Evolutionary conservation across 805 yeast genomes (phyloP).

Genomic region (Candida incommunis): DNA sequence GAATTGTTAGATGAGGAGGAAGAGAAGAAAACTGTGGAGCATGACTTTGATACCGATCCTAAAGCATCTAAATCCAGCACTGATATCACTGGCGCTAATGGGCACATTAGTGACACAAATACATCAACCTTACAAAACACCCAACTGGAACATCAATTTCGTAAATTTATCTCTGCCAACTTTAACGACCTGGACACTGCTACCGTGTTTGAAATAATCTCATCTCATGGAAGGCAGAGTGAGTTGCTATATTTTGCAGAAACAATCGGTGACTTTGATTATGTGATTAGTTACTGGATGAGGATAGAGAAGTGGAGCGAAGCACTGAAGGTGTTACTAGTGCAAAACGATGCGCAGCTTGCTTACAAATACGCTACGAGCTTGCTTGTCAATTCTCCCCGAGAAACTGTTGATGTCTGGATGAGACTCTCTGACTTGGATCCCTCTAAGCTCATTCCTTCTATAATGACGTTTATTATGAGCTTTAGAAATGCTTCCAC

Average conservation of each 20-base stretch:
- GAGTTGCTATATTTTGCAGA: conserved; percentile 58
- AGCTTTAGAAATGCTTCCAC: conserved; percentile 22
- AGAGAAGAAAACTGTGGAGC: background rate
- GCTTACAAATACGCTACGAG: conserved; percentile 60
- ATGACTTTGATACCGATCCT: too few relatives aligned
- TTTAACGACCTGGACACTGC: conserved; percentile 41
- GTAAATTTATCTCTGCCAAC: conserved; percentile 16
- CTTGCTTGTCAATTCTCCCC: conserved; percentile 53
- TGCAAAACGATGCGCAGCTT: conserved; percentile 29
- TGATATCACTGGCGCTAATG: background rate
- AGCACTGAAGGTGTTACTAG: conserved; percentile 40
- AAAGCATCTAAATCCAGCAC: background rate
- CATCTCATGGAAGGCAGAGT: conserved; percentile 47
- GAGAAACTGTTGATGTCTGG: conserved; percentile 67
- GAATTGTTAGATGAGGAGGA: conserved; percentile 33
- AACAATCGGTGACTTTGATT: conserved; percentile 50
- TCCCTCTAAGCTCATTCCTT: conserved; percentile 56
- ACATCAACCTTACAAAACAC: background rate
- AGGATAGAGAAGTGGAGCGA: conserved; percentile 59
- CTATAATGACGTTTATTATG: conserved; percentile 52
- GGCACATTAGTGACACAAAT: background rate
- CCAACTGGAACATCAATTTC: background rate
- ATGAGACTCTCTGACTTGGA: conserved; percentile 39
- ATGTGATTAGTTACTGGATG: conserved; percentile 56
- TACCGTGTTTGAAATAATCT: conserved; percentile 59